Conservation (phyloP, 208 protist species). For the Lotmaria passim region DNA sequence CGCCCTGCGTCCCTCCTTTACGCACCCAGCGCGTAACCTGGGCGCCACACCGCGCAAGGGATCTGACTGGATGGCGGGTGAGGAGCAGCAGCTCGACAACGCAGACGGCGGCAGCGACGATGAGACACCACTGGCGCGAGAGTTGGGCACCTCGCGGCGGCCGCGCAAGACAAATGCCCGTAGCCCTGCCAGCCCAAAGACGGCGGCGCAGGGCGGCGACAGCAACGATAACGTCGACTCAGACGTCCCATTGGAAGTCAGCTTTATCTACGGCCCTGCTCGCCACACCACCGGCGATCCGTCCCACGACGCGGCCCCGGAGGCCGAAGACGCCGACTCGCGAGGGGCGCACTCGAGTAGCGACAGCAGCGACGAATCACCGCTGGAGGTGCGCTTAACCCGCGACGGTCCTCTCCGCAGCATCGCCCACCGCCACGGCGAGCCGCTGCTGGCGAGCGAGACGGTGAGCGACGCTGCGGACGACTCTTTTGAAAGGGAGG, state of each 20-base stretch:
- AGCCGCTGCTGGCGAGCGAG: background rate
- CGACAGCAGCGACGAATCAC: conserved; percentile 10
- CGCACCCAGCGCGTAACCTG: background rate
- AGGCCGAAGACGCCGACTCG: background rate
- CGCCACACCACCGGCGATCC: conserved; percentile 23
- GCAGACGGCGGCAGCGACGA: conserved; percentile 2
- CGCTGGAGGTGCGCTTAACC: conserved; percentile 5
- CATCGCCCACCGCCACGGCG: conserved; percentile 2
- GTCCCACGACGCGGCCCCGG: background rate
- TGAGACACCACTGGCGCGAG: background rate
- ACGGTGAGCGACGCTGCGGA: background rate
- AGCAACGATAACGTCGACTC: conserved; percentile 22
- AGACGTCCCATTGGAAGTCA: conserved; percentile 22
- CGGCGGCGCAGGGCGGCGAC: conserved; percentile 3
- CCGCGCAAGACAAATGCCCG: conserved; percentile 12
- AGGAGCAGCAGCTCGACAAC: conserved; percentile 3
- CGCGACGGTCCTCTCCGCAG: conserved; percentile 5
- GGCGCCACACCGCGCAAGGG: background rate
- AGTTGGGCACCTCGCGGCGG: background rate
- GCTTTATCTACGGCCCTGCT: conserved; percentile 14
- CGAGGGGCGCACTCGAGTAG: background rate
- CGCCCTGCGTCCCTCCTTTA: background rate
- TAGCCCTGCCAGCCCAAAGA: background rate
- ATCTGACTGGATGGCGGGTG: background rate
- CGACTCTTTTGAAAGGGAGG: background rate